These are phyloP conservation scores for Actinomucor elegans DNA, from an alignment of 371 early-diverging fungal genomes.

Conservation along the genomic window DNA sequence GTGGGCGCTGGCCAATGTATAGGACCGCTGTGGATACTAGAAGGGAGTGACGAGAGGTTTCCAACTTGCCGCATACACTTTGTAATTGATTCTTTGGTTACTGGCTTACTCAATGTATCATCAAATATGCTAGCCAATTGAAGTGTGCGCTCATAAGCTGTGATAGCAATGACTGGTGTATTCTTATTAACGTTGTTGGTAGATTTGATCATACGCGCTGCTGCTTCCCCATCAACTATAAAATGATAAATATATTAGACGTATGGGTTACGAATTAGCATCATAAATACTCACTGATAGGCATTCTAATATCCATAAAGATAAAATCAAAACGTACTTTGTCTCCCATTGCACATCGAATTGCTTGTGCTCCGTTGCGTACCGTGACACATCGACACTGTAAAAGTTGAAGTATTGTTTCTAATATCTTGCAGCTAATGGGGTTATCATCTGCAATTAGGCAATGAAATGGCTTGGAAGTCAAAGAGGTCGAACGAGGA, in stretches of 20 bases:
- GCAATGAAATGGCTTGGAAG: constrained; percentile 39
- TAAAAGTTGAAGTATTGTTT: constrained; percentile 73
- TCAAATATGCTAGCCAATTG: constrained; percentile 66
- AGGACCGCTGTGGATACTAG: too few relatives aligned
- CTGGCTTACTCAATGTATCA: constrained; percentile 72
- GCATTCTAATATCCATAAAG: constrained; percentile 94
- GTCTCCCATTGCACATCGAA: constrained; percentile 85
- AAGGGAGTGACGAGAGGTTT: background rate
- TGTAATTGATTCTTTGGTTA: constrained; percentile 60
- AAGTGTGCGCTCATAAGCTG: constrained; percentile 66
- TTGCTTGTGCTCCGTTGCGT: constrained; percentile 88
- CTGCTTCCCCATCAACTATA: constrained; percentile 87
- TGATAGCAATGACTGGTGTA: constrained; percentile 76
- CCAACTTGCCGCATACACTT: background rate
- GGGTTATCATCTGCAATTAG: constrained; percentile 92
- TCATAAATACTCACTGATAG: constrained; percentile 69
- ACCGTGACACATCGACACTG: constrained; percentile 81
- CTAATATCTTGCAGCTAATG: constrained; percentile 83
- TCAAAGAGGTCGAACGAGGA: background rate
- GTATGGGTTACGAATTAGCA: background rate
- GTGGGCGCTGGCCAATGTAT: too few relatives aligned
- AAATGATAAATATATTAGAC: background rate
- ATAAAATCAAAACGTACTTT: constrained; percentile 85
- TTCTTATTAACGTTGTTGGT: constrained; percentile 77
- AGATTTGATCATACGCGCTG: constrained; percentile 92